Evolutionary conservation across 495 filamentous ascomycete species (phyloP).

Genomic region (Penicillium daleae): DNA sequence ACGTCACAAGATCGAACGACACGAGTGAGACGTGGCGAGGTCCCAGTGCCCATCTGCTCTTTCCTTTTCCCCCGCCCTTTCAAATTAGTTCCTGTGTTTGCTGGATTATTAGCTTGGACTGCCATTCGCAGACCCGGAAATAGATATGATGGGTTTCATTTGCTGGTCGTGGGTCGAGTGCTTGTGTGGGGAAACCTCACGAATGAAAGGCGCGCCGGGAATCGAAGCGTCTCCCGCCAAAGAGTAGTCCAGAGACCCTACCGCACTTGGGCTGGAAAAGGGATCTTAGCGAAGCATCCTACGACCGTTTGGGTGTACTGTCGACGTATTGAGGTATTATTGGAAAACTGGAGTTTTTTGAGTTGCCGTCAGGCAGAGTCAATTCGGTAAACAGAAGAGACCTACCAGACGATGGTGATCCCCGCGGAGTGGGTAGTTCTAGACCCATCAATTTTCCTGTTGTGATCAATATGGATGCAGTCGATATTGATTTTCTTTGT

Average conservation of each 20-base stretch:
- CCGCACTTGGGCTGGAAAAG: conserved; percentile 2
- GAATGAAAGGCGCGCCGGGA: conserved; percentile 22
- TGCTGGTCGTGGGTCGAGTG: conserved; percentile 10
- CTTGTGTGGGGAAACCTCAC: conserved; percentile 33
- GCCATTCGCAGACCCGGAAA: neutral
- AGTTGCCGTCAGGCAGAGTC: conserved; percentile 10
- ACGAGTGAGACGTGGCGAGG: conserved; percentile 3
- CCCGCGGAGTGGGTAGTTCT: conserved; percentile 12
- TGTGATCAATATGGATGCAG: conserved; percentile 6
- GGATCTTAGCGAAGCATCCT: neutral
- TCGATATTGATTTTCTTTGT: neutral
- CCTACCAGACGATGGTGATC: conserved; percentile 12
- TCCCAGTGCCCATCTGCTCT: neutral
- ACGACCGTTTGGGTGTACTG: neutral
- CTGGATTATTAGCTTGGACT: neutral
- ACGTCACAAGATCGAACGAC: conserved; percentile 12
- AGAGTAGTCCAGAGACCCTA: conserved; percentile 12
- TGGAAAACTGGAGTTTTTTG: neutral
- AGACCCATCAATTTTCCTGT: neutral
- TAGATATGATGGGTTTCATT: conserved; percentile 22
- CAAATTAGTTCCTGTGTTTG: neutral
- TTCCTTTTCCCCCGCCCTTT: neutral
- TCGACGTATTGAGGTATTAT: conserved; percentile 1
- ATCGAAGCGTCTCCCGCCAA: conserved; percentile 4
- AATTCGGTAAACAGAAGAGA: conserved; percentile 6